Evolutionary conservation across 1,139 yeast species (phyloP).

Genomic region (Tardiomyces depauwii): DNA sequence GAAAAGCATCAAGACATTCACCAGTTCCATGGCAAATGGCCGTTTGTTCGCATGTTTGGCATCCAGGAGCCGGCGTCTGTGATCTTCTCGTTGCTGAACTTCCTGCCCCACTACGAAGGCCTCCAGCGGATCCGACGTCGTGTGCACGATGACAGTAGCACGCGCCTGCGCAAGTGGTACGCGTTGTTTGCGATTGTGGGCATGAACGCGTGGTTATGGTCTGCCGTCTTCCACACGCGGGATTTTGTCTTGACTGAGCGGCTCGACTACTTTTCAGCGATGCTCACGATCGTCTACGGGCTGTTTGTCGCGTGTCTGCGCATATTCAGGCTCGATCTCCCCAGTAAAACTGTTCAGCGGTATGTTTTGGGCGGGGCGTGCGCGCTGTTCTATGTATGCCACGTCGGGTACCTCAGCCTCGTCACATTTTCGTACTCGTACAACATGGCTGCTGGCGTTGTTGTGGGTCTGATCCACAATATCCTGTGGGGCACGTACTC

Average conservation of each 20-base stretch:
- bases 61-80: constrained; percentile 81
- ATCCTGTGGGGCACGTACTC: constrained; percentile 33
- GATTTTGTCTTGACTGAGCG: constrained; percentile 73
- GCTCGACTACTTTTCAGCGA: constrained; percentile 88
- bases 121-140: constrained; percentile 27
- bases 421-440: constrained; percentile 84
- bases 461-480: constrained; percentile 69
- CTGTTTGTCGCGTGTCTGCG: constrained; percentile 58
- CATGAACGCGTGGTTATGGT: constrained; percentile 80
- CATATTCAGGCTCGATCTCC: constrained; percentile 42
- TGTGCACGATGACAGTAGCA: constrained; percentile 7
- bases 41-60: constrained; percentile 62
- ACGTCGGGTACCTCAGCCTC: constrained; percentile 50
- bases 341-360: constrained; percentile 24
- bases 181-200: constrained; percentile 46
- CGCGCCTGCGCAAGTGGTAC: constrained; percentile 31
- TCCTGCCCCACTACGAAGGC: constrained; percentile 63
- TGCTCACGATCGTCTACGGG: constrained; percentile 71
- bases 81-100: constrained; percentile 68
- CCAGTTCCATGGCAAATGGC: constrained; percentile 98
- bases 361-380: constrained; percentile 34
- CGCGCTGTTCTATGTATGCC: constrained; percentile 42
- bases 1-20: constrained; percentile 38
- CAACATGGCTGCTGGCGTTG: constrained; percentile 84
- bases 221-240: constrained; percentile 78